Evolutionary conservation across 2,329 filamentous ascomycete genomes (phyloP), one percentile per base, ranked within the genome.

Genomic region (Domatiomyces globalis): DNA sequence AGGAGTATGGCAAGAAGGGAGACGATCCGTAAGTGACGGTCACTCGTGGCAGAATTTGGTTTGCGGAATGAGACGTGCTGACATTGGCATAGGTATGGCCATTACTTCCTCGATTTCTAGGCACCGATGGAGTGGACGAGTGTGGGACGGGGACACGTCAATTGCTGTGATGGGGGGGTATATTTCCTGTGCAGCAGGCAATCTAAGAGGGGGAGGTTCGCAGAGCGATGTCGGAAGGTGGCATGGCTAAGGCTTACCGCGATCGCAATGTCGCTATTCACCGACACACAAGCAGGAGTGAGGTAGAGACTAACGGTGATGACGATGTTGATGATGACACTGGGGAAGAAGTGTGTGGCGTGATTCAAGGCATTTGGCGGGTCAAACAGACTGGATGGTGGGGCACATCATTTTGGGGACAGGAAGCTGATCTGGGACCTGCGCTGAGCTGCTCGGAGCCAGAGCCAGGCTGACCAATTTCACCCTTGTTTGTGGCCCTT

Each of bases 1-100:
- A 98, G 69, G 81, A 83, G 65, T 98, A 98, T 65, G 92, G 92
- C 42, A 73, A 78, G 60, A 71, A 71, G 50, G 88, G 87, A 45
- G 75, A 83, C 57, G 90, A 96, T 69, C 84, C 87, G 90, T 95
- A 76, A 73, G 90, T 85, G 51, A 45, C 56, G 45, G 45, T 43
- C 50, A 33, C 22, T 39, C 43, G 33, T 43, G 17, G 42, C 19
- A 20, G 5, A 47, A 43, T 39, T 48, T 6, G 3, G 22, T 25
- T 25, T 6, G 22, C 22, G 6, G 22, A 25, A 6, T 20, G 49
- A 47, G 18, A 29, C 42, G 39, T 47, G 48, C 53, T 59, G 47
- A 59, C 50, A 12, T 15, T 8, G 46, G 17, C 22, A 48, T 36
- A 87, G 84, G 64, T 81, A 81, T 62, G 84, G 83, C 46, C 77